Evolutionary conservation across 805 yeast genomes (phyloP).

Genomic region (Candida silvicultrix): DNA sequence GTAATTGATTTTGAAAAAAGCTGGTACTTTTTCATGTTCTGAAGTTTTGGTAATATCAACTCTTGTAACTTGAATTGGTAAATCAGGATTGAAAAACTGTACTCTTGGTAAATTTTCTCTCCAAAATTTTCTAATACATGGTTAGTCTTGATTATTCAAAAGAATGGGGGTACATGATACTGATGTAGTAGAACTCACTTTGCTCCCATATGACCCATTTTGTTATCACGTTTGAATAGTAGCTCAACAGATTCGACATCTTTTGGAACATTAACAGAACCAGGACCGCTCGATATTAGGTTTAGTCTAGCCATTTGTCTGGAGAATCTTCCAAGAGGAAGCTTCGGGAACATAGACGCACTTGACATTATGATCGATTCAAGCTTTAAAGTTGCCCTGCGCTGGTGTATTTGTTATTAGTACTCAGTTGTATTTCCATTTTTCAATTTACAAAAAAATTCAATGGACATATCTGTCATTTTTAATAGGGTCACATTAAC

Average conservation of each 20-base stretch:
- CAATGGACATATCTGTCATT: too few species aligned
- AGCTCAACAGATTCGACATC: conserved; percentile 40
- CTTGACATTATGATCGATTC: not conserved
- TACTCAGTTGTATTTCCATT: too few species aligned
- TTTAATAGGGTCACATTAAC: too few species aligned
- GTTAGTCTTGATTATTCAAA: too few species aligned
- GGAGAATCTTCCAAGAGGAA: conserved; percentile 35
- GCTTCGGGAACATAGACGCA: not conserved
- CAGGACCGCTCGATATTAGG: conserved; percentile 42
- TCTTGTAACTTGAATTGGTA: conserved; percentile 56
- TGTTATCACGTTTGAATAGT: conserved; percentile 40
- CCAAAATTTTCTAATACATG: conserved; percentile 55
- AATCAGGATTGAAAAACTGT: conserved; percentile 74
- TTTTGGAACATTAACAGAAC: conserved; percentile 32
- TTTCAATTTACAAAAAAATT: too few species aligned
- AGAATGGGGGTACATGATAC: too few species aligned
- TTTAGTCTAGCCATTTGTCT: conserved; percentile 47
- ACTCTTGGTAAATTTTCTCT: conserved; percentile 65
- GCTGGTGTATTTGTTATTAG: too few species aligned
- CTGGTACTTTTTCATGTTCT: conserved; percentile 35
- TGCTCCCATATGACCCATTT: conserved; percentile 59
- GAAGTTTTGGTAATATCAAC: conserved; percentile 36
- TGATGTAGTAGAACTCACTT: too few species aligned
- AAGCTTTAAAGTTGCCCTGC: not conserved
- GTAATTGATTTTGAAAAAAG: conserved; percentile 35